These are phyloP conservation scores for Dioszegia hungarica DNA, from an alignment of 768 basidiomycete species.

Conservation along the genomic window DNA sequence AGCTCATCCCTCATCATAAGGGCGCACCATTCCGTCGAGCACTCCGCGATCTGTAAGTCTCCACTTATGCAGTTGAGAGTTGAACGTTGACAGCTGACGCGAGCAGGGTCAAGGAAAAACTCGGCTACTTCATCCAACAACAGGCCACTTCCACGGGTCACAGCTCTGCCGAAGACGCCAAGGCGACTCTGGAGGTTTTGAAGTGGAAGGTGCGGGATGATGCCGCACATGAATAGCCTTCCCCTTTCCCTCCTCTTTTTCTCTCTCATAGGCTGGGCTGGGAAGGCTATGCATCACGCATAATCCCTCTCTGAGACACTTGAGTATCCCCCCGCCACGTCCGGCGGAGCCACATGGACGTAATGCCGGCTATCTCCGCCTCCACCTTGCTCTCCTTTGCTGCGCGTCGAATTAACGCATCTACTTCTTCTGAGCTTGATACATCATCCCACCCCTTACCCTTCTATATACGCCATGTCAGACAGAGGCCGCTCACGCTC, in stretches of 20 bases:
- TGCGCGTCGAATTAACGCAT: too few relatives aligned
- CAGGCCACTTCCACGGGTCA: conserved; percentile 73
- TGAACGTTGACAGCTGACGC: neutral
- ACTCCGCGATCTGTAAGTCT: conserved; percentile 68
- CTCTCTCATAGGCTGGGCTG: too few relatives aligned
- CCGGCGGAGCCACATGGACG: neutral
- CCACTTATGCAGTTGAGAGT: neutral
- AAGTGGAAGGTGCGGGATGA: conserved; percentile 71
- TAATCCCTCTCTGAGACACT: too few relatives aligned
- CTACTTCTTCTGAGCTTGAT: neutral
- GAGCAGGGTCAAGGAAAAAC: conserved; percentile 71
- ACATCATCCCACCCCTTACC: neutral
- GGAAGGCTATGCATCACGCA: too few relatives aligned
- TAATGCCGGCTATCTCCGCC: conserved; percentile 6
- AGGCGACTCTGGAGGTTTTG: conserved; percentile 81
- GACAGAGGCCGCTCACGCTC: conserved; percentile 34
- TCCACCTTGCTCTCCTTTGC: too few relatives aligned
- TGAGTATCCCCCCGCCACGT: too few relatives aligned
- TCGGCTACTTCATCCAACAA: conserved; percentile 75
- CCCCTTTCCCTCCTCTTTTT: too few relatives aligned
- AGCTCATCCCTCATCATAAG: conserved; percentile 75
- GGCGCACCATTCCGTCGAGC: conserved; percentile 74
- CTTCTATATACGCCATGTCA: neutral
- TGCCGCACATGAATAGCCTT: neutral
- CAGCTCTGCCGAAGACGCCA: conserved; percentile 83